Conservation (phyloP, 2,329 filamentous ascomycete species). For the Xylariaceae sp. region DNA sequence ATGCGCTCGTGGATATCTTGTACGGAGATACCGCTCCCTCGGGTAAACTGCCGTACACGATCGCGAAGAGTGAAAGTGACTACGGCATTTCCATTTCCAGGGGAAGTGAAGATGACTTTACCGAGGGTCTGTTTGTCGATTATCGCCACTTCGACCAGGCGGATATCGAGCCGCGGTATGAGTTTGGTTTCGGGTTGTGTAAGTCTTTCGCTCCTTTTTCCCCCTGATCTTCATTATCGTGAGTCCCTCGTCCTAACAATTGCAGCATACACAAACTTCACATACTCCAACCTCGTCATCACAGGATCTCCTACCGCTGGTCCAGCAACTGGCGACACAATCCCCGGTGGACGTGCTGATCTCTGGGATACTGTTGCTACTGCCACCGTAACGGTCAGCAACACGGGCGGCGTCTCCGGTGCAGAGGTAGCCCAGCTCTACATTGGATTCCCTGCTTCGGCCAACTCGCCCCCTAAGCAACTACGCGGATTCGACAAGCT, state of each 20-base stretch:
- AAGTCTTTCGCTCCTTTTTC: slow-evolving; percentile 23
- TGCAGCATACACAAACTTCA: slow-evolving; percentile 63
- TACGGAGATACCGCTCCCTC: slow-evolving; percentile 52
- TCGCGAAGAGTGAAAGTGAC: slow-evolving; percentile 42
- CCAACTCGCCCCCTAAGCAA: slow-evolving; percentile 42
- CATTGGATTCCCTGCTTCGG: slow-evolving; percentile 39
- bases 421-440: slow-evolving; percentile 64
- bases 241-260: background rate
- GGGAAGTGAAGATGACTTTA: slow-evolving; percentile 46
- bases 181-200: slow-evolving; percentile 60
- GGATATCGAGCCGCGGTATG: slow-evolving; percentile 53
- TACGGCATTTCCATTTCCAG: slow-evolving; percentile 37
- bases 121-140: slow-evolving; percentile 58
- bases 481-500: slow-evolving; percentile 61
- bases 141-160: slow-evolving; percentile 58
- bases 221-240: background rate
- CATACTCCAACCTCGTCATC: slow-evolving; percentile 47
- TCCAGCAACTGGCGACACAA: slow-evolving; percentile 36
- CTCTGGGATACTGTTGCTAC: slow-evolving; percentile 42
- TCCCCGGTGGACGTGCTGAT: slow-evolving; percentile 41
- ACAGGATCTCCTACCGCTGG: slow-evolving; percentile 36
- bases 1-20: slow-evolving; percentile 66
- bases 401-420: slow-evolving; percentile 56
- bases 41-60: slow-evolving; percentile 48
- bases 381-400: slow-evolving; percentile 57